Base-by-base conservation (phyloP, 2,329 filamentous ascomycete species). In the Colletotrichum caudatum region DNA sequence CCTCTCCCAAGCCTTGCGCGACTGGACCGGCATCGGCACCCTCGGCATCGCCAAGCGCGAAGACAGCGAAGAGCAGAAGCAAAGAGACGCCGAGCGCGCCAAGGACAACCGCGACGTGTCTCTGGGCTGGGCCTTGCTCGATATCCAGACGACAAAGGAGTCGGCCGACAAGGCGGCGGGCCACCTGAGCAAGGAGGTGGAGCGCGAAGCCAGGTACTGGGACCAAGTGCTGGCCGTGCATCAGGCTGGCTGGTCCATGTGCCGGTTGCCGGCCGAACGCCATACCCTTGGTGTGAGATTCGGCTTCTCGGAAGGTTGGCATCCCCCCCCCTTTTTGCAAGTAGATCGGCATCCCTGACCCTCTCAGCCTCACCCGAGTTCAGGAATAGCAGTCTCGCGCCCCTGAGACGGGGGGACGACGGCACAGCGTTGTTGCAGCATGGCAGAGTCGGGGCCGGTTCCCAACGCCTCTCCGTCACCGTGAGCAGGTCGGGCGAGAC, bases 121-220 rank as follows among this genome's bases (percentile, higher is more conserved):
- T 12, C 84, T 88, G 3, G 95, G 94, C 44, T 95, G 94, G 88
- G 92, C 93, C 64, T 84, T 96, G 73, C 90, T 95, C 77, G 92
- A 91, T 57, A 89, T 97, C 75, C 91, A 93, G 76, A 88, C 89
- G 44, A 91, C 93, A 4, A 91, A 94, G 1, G 91, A 93, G 76
- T 91, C 91, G 46, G 88, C 97, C 29, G 83, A 94, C 18, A 87
- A 90, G 12, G 92, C 94, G 5, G 92, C 93, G 0, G 86, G 87
- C 35, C 88, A 93, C 51, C 82, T 99, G 16, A 89, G 94, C 76
- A 88, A 88, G 14, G 95, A 97, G 79, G 92, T 97, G 44, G 87
- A 89, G 12, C 89, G 90, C 39, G 96, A 99, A 83, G 91, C 91
- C 2, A 91, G 88, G 76, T 99, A 97, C 80, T 99, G 96, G 96